phyloP scores from a whole-genome alignment of 116 monocot species.

The Zostera marina region DNA sequence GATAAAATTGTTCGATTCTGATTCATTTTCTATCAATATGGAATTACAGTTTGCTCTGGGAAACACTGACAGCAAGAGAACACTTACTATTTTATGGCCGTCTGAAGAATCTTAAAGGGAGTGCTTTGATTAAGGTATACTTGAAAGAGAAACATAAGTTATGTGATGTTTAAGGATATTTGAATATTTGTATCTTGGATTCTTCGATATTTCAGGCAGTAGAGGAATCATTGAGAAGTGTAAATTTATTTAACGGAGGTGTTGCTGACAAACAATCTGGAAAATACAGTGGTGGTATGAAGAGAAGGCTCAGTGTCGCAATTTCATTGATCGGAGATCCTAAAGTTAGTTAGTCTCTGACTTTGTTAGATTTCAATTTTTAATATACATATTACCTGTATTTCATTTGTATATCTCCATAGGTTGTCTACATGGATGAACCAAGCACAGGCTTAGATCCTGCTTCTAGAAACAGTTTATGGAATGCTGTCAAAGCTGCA shows the following conservation, averaged over 20 bases:
- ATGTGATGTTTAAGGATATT: not conserved
- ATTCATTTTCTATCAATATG: not conserved
- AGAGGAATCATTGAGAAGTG: slow-evolving; percentile 31
- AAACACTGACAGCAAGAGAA: slow-evolving; percentile 49
- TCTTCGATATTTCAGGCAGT: slow-evolving; percentile 32
- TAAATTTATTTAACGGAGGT: slow-evolving; percentile 27
- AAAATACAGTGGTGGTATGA: slow-evolving; percentile 71
- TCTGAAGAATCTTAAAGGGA: slow-evolving; percentile 51
- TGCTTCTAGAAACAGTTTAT: slow-evolving; percentile 44
- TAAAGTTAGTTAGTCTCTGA: slow-evolving; percentile 24
- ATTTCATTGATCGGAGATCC: slow-evolving; percentile 57
- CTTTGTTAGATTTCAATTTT: not conserved
- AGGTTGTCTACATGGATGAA: slow-evolving; percentile 71
- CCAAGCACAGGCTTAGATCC: slow-evolving; percentile 57
- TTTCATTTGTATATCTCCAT: not conserved
- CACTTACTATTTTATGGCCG: slow-evolving; percentile 60
- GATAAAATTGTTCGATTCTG: not conserved
- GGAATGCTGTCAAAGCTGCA: slow-evolving; percentile 31
- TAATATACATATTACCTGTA: not conserved
- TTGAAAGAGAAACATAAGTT: not conserved
- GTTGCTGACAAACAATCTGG: slow-evolving; percentile 22
- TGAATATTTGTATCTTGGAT: not conserved
- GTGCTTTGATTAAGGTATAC: slow-evolving; percentile 15
- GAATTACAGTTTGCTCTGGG: slow-evolving; percentile 41
- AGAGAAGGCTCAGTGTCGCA: slow-evolving; percentile 65